Evolutionary conservation across 2,329 filamentous ascomycete species (phyloP), one percentile per base, ranked within the genome.

Genomic region (Exophiala sp.): DNA sequence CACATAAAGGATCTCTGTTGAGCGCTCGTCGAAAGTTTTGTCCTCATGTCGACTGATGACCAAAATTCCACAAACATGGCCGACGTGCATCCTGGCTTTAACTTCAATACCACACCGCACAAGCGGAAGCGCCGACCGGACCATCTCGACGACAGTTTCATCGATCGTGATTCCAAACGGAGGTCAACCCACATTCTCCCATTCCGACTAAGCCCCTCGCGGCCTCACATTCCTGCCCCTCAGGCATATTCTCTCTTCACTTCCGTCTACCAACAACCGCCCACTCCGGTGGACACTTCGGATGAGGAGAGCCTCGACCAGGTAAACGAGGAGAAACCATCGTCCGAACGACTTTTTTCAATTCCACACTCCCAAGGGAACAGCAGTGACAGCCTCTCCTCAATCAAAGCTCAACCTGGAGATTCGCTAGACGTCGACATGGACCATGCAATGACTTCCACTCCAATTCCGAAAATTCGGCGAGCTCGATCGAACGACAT

Each of bases 401-500:
- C 55, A 12, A 38, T 35, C 4, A 52, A 47, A 21, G 47, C 45
- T 8, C 47, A 46, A 33, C 40, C 18, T 18, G 47, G 44, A 29
- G 47, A 54, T 44, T 24, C 40, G 9, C 9, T 34, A 29, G 50
- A 58, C 39, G 43, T 55, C 10, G 59, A 55, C 3, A 56, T 58
- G 51, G 50, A 56, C 32, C 44, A 53, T 14, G 40, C 47, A 41
- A 46, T 44, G 7, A 21, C 48, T 14, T 49, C 51, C 21, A 12
- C 41, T 24, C 4, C 43, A 2, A 42, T 49, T 14, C 45, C 57
- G 10, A 41, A 46, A 18, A 50, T 61, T 9, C 45, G 60, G 41
- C 45, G 62, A 21, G 62, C 62, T 24, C 57, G 60, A 14, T 64
- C 62, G 10, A 64, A 64, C 34, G 62, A 64, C 43, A 58, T 63